Base-by-base conservation (phyloP, 2,329 filamentous ascomycete species). In the Xenoacremonium recifei region DNA sequence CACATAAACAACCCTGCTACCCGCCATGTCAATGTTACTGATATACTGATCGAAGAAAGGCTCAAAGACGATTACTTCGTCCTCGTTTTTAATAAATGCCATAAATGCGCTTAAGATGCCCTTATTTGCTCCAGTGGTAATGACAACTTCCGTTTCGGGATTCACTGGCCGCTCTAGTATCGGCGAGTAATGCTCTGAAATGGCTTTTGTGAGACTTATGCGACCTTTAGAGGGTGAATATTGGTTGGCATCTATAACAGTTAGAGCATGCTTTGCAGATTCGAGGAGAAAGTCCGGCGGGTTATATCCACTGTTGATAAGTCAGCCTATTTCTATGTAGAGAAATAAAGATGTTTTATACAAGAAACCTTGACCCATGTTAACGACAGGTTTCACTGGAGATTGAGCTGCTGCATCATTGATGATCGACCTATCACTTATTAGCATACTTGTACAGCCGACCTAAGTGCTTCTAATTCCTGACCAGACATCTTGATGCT, bases 11-110 rank as follows among this genome's bases (percentile, higher is more conserved):
- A 96, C 88, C 60, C 84, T 92, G 51, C 91, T 92, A 40, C 92
- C 91, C 2, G 92, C 84, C 90, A 97, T 96, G 68, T 96, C 87
- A 51, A 97, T 96, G 68, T 97, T 97, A 72, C 84, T 89, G 55
- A 96, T 93, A 65, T 96, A 87, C 82, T 97, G 92, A 69, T 97
- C 92, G 64, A 96, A 97, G 70, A 96, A 96, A 6, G 92, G 92
- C 70, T 96, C 92, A 63, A 96, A 96, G 41, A 96, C 80, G 52
- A 97, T 96, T 51, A 96, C 92, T 66, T 97, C 92, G 62, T 96
- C 92, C 11, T 88, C 92, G 2, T 80, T 77, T 67, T 97, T 91
- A 45, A 97, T 81, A 59, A 96, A 97, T 5, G 80, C 92, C 92
- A 97, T 96, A 61, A 97, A 96, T 1, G 90, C 92, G 61, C 87